Base-by-base conservation (phyloP, 371 early-diverging fungal species). In the Dipsacomyces acuminosporus region DNA sequence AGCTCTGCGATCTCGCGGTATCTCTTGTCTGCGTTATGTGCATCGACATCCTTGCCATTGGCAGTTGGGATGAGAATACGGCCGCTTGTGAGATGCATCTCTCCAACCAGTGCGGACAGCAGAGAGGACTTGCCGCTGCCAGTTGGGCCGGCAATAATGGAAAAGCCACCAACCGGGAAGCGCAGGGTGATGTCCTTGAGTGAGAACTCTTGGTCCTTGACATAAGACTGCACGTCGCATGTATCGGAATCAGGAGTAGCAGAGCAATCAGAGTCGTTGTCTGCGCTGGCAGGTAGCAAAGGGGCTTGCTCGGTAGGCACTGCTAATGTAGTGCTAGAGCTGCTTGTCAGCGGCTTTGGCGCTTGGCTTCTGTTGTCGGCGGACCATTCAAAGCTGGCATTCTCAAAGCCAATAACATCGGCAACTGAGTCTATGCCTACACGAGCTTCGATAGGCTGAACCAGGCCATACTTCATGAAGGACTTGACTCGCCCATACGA, bases 81-180 rank as follows among this genome's bases (percentile, higher is more conserved):
- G 2, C 78, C 78, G 2, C 65, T 51, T 1, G 70, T 71, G 57
- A 70, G 89, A 54, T 89, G 82, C 82, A 93, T 90, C 62, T 97
- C 96, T 36, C 97, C 98, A n/a, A 96, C 76, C 13, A 97, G 66
- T 3, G 94, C 88, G 11, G 86, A 75, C 18, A 95, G 73, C 30
- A 95, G 71, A 2, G 94, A 90, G n/a, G 91, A 87, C 65, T 96
- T 96, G 33, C 97, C 96, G 4, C 88, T 56, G 7, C 96, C 97
- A 2, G 95, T 93, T 41, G 84, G 82, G 3, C 96, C 98, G 4
- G 89, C 87, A n/a, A 97, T 71, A 14, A 88, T 80, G 8, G 87
- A 63, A 17, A 96, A 69, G 11, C 77, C 74, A 21, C 88, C 85
- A 26, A 82, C 81, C 3, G 75, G 74, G 48, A 89, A 79, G 0